These are phyloP conservation scores for Suillus variegatus DNA, from an alignment of 768 basidiomycete species.

Conservation along the genomic window DNA sequence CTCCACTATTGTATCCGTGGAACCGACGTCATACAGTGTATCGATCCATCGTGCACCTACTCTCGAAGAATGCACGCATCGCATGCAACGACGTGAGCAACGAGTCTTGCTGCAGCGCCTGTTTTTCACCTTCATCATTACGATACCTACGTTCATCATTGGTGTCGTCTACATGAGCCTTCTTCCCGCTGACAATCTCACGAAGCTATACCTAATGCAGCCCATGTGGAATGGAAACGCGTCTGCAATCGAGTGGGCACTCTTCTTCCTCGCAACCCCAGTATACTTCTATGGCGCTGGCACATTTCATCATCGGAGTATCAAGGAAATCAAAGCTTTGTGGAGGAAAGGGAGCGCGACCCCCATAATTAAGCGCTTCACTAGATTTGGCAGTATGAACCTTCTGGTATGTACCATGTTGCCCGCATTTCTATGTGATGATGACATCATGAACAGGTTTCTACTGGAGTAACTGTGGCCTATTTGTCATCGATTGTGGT, in stretches of 20 bases:
- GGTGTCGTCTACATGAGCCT: slow-evolving; percentile 77
- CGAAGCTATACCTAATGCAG: slow-evolving; percentile 52
- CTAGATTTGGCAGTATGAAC: slow-evolving; percentile 86
- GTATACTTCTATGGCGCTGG: slow-evolving; percentile 70
- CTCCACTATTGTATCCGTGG: slow-evolving; percentile 40
- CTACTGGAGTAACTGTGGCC: slow-evolving; percentile 70
- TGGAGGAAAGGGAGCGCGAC: slow-evolving; percentile 58
- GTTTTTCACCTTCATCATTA: slow-evolving; percentile 55
- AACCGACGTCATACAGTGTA: slow-evolving; percentile 47
- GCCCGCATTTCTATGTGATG: background rate
- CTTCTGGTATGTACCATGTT: slow-evolving; percentile 51
- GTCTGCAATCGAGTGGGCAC: slow-evolving; percentile 57
- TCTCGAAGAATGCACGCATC: slow-evolving; percentile 57
- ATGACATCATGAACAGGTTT: slow-evolving; percentile 35
- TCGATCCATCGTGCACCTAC: slow-evolving; percentile 52
- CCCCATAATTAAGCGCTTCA: slow-evolving; percentile 57
- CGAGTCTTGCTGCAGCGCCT: slow-evolving; percentile 54
- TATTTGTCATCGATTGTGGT: slow-evolving; percentile 78
- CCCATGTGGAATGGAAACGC: slow-evolving; percentile 67
- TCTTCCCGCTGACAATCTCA: slow-evolving; percentile 45
- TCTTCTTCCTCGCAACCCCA: slow-evolving; percentile 68
- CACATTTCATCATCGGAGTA: slow-evolving; percentile 53
- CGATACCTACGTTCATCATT: slow-evolving; percentile 79
- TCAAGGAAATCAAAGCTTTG: slow-evolving; percentile 55
- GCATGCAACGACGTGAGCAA: slow-evolving; percentile 62